Percentiles rank a stretch among this genome's conserved stretches.
Evolutionary conservation across 2,329 filamentous ascomycete genomes (phyloP).

Genomic region (Epichloe elymi): DNA sequence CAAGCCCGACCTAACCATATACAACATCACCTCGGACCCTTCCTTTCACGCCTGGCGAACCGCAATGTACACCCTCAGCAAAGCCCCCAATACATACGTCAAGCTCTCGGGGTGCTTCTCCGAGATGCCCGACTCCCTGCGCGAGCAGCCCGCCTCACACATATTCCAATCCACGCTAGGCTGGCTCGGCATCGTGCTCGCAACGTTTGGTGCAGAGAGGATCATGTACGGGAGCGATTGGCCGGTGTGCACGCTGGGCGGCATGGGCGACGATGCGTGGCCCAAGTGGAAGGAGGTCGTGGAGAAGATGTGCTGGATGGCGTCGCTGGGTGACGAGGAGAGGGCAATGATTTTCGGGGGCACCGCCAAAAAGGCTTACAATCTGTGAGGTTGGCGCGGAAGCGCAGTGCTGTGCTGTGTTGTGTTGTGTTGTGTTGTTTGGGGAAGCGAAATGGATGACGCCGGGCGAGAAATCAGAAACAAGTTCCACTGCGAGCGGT

Average conservation of each 20-base stretch:
- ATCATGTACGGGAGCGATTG: slow-evolving; percentile 91
- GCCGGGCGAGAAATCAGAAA: too few relatives aligned
- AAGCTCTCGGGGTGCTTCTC: slow-evolving; percentile 83
- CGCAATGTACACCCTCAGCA: slow-evolving; percentile 54
- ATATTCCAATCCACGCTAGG: slow-evolving; percentile 52
- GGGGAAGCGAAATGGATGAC: not conserved
- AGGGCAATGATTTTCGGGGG: slow-evolving; percentile 57
- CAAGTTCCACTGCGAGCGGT: too few relatives aligned
- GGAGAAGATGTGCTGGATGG: slow-evolving; percentile 51
- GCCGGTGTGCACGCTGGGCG: slow-evolving; percentile 66
- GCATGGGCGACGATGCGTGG: slow-evolving; percentile 48
- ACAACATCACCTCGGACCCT: slow-evolving; percentile 40
- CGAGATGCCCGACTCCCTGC: slow-evolving; percentile 53
- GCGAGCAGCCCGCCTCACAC: slow-evolving; percentile 33
- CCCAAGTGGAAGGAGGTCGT: slow-evolving; percentile 62
- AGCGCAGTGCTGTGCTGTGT: too few relatives aligned
- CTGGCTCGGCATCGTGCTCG: slow-evolving; percentile 61
- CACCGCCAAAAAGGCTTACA: slow-evolving; percentile 63
- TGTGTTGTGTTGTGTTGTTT: too few relatives aligned
- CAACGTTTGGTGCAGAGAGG: slow-evolving; percentile 55
- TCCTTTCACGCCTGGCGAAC: slow-evolving; percentile 57
- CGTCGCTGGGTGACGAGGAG: slow-evolving; percentile 45
- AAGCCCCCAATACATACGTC: slow-evolving; percentile 59
- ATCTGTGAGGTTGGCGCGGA: slow-evolving; percentile 20
- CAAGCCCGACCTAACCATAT: slow-evolving; percentile 65